Percentiles rank a stretch among this genome's conserved stretches.
These are phyloP conservation scores for Cercospora sp. DNA, from an alignment of 2,329 filamentous ascomycete genomes.

Conservation along the genomic window DNA sequence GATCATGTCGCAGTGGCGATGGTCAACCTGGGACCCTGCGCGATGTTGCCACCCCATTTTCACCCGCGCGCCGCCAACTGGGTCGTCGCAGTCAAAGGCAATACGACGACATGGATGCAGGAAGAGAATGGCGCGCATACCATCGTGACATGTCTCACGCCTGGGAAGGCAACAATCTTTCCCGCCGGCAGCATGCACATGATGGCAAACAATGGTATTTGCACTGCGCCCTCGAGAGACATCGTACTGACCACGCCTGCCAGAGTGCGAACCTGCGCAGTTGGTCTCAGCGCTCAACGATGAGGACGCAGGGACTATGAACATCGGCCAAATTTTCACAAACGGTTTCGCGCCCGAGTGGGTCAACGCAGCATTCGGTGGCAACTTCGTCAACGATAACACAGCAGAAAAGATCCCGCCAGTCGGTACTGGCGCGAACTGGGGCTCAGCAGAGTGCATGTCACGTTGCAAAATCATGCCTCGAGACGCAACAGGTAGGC, in stretches of 20 bases:
- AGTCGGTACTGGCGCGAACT: conserved; percentile 47
- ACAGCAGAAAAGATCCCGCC: conserved; percentile 39
- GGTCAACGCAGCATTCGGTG: conserved; percentile 48
- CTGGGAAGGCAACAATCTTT: conserved; percentile 54
- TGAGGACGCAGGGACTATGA: conserved; percentile 53
- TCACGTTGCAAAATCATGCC: conserved; percentile 36
- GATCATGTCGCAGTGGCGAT: conserved; percentile 34
- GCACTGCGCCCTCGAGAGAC: not conserved
- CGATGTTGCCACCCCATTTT: conserved; percentile 53
- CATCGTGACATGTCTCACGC: conserved; percentile 44
- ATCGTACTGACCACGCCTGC: not conserved
- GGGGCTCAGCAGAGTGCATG: conserved; percentile 45
- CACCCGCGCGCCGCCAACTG: conserved; percentile 54
- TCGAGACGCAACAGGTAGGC: conserved; percentile 6
- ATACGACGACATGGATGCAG: conserved; percentile 54
- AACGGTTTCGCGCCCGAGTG: conserved; percentile 44
- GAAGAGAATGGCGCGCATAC: conserved; percentile 53
- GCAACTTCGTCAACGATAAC: conserved; percentile 36
- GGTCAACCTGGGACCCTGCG: conserved; percentile 52
- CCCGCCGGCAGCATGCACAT: conserved; percentile 51
- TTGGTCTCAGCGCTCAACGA: conserved; percentile 52
- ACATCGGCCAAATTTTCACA: conserved; percentile 49
- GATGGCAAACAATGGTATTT: conserved; percentile 53
- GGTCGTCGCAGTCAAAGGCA: conserved; percentile 51
- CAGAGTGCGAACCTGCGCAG: conserved; percentile 52